phyloP scores from a whole-genome alignment of 1,284 basidiomycete species.

The Blastosporella zonata region DNA sequence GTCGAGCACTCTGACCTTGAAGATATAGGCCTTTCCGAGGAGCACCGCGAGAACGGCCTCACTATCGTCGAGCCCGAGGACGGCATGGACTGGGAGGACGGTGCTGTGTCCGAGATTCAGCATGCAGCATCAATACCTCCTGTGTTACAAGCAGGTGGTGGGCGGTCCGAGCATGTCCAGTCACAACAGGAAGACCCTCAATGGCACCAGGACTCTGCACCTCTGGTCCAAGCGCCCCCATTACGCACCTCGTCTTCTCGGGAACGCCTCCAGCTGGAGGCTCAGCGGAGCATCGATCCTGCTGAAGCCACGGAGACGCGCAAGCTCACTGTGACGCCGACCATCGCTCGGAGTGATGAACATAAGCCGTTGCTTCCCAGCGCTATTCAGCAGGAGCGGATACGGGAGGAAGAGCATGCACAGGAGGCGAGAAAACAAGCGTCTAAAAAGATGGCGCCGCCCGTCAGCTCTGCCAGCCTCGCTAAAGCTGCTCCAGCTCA shows the following conservation, averaged over 20 bases:
- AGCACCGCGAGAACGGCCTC: conserved; percentile 39
- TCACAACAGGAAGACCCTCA: conserved; percentile 32
- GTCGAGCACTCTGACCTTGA: conserved; percentile 72
- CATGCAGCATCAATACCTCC: conserved; percentile 23
- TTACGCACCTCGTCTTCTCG: conserved; percentile 36
- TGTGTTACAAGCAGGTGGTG: conserved; percentile 27
- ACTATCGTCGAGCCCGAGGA: conserved; percentile 62
- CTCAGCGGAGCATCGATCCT: conserved; percentile 45
- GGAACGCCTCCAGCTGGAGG: conserved; percentile 33
- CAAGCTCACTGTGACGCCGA: conserved; percentile 74
- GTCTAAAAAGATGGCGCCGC: conserved; percentile 36
- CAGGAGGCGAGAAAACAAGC: conserved; percentile 56
- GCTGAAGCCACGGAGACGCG: conserved; percentile 62
- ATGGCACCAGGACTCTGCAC: conserved; percentile 30
- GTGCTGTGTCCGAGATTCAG: conserved; percentile 35
- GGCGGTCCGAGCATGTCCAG: conserved; percentile 26
- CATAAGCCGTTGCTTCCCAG: conserved; percentile 35
- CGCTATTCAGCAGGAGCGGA: conserved; percentile 47
- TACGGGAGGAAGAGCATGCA: conserved; percentile 62
- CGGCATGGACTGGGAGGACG: conserved; percentile 74
- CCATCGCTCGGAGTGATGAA: conserved; percentile 55
- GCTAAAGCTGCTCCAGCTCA: conserved; percentile 22
- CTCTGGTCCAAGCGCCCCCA: conserved; percentile 27
- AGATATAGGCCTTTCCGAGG: conserved; percentile 58
- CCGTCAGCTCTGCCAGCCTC: conserved; percentile 37